A percentile compares a stretch with the other conserved stretches of the same genome.
These are phyloP conservation scores for Solanum chaucha DNA, from an alignment of 257 asterid species.

Conservation along the genomic window DNA sequence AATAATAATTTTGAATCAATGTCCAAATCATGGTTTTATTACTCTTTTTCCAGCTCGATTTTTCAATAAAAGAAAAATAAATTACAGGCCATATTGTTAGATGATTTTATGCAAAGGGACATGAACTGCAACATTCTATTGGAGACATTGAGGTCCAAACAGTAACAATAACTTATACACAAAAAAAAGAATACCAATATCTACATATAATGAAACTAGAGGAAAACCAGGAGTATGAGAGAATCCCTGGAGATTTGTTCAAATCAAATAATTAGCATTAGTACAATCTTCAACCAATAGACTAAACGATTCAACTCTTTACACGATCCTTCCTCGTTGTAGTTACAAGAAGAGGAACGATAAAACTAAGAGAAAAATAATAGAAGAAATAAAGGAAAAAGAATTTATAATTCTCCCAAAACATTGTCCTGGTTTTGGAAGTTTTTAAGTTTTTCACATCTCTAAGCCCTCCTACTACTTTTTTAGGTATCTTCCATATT, in stretches of 20 bases:
- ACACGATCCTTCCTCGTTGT: conserved; percentile 25
- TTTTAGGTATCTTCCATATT: background rate
- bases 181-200: background rate
- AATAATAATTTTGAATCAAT: background rate
- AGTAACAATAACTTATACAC: background rate
- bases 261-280: conserved; percentile 27
- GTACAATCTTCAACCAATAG: conserved; percentile 4
- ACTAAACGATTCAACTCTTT: conserved; percentile 23
- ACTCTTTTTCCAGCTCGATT: background rate
- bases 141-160: background rate
- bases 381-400: background rate
- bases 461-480: background rate
- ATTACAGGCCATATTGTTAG: background rate
- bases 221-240: conserved; percentile 1
- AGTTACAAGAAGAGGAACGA: conserved; percentile 7
- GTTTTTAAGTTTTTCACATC: background rate
- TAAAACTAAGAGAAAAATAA: conserved; percentile 6
- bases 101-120: background rate
- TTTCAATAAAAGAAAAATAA: background rate
- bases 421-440: background rate
- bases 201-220: background rate
- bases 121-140: background rate
- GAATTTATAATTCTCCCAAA: conserved; percentile 2
- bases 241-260: conserved; percentile 10
- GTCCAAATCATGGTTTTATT: background rate